Evolutionary conservation across 306 rosid genomes (phyloP), one percentile per base, ranked within the genome.

Genomic region (Crotalaria pallida): DNA sequence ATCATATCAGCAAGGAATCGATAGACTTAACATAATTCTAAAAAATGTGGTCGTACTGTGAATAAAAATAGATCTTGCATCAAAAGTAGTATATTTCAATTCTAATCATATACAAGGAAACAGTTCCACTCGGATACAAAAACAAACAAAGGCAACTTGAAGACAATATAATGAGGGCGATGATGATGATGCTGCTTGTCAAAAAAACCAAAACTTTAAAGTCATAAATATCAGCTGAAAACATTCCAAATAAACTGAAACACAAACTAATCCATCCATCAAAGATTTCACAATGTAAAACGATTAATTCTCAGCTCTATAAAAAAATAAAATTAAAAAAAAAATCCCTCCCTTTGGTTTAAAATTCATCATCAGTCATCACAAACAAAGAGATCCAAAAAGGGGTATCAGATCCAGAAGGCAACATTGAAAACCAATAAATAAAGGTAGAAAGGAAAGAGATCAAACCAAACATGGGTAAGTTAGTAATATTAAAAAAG

Each of bases 341-440:
- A 31, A 31, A 45, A 65, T 63, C 58, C 64, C 18, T 45, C 67
- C 41, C 16, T 34, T 27, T n/a, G n/a, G 55, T 48, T 40, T 11
- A 13, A 45, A 47, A 44, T 2, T 26, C 2, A 26, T 26, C 2
- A 26, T n/a, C n/a, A 65, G 17, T 55, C n/a, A 77, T 58, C 44
- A 48, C 49, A 62, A 16, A 62, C 61, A 66, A 16, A 62, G 57
- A 66, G 75, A 79, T 71, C 75, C 31, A 34, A 19, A 44, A 52
- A 23, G 33, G 34, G 43, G 69, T 16, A 21, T 53, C 76, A 76
- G 80, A 81, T 82, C 78, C 85, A 62, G 53, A 55, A 60, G 69
- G 55, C 27, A 48, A 18, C 49, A 26, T 23, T 67, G 15, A 44
- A 58, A 60, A 71, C 16, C 6, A 65, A 5, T 17, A 10, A 56